Evolutionary conservation across 1,284 basidiomycete genomes (phyloP), one percentile per base, ranked within the genome.

Genomic region (Neonothopanus nambi): DNA sequence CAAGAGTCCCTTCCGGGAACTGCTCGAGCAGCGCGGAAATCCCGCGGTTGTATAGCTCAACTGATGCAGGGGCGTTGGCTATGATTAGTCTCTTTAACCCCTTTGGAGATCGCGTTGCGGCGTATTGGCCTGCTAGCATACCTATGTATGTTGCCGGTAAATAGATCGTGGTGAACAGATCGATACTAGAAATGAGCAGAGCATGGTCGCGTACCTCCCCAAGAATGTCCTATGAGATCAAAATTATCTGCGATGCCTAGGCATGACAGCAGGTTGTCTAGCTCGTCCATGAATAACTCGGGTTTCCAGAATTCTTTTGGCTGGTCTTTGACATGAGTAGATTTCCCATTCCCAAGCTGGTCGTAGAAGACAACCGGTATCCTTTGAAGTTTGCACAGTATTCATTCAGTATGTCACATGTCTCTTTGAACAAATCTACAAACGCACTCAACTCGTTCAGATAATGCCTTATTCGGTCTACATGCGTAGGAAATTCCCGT

Each of bases 321-420:
- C 55, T 69, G 71, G 46, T 71, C 66, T 5, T 55, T 67, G 7
- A 74, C 63, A 59, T 73, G 71, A 12, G 70, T 70, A 36, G 72
- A 76, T 74, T 64, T 65, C 17, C 76, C 78, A 50, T 59, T 70
- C n/a, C 79, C 78, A 35, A 80, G 53, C 54, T 79, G 73, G 53
- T 76, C 73, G 57, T 75, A 75, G 52, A 76, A 59, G 42, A 76
- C 58, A 53, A 76, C 64, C n/a, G 72, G 71, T 28, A 70, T 67
- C n/a, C n/a, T n/a, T n/a, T n/a, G n/a, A n/a, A n/a, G n/a, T n/a
- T n/a, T n/a, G n/a, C n/a, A n/a, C n/a, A 26, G n/a, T n/a, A n/a
- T n/a, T n/a, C n/a, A n/a, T n/a, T n/a, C n/a, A n/a, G n/a, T n/a
- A n/a, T n/a, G n/a, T n/a, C n/a, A n/a, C n/a, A n/a, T n/a, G n/a